Conservation (phyloP, 225 moss, liverwort and hornwort genomes). For the Polytrichum formosum region DNA sequence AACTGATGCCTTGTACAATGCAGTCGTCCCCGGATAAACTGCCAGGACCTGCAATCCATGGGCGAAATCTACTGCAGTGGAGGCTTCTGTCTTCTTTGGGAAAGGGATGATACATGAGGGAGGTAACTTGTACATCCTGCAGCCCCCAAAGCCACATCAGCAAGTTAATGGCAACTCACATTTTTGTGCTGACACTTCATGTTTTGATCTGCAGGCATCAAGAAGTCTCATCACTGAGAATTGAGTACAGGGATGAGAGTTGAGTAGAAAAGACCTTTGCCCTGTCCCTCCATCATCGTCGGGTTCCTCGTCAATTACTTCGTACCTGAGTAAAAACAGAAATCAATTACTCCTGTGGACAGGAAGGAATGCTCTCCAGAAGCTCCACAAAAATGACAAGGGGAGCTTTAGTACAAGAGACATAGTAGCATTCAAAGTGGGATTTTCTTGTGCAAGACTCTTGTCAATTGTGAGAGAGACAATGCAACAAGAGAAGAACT, state of each 20-base stretch:
- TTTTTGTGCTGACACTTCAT: not conserved
- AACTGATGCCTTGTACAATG: constrained; percentile 90
- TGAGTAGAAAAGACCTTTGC: constrained; percentile 32
- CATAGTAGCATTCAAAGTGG: too few relatives aligned
- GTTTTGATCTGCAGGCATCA: not conserved
- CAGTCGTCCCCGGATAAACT: constrained; percentile 88
- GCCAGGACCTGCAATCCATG: constrained; percentile 76
- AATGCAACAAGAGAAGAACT: constrained; percentile 19
- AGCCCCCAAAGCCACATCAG: not conserved
- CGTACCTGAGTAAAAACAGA: constrained; percentile 35
- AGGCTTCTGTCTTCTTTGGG: constrained; percentile 66
- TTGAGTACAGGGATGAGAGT: not conserved
- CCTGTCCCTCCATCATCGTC: constrained; percentile 87
- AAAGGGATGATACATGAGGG: constrained; percentile 74
- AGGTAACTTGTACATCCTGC: constrained; percentile 68
- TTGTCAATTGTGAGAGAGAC: not conserved
- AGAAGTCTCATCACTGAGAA: not conserved
- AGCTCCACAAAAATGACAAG: too few relatives aligned
- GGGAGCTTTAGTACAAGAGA: too few relatives aligned
- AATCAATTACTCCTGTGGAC: not conserved
- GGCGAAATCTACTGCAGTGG: constrained; percentile 54
- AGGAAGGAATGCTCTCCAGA: too few relatives aligned
- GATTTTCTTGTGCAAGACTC: not conserved
- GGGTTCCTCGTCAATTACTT: constrained; percentile 91
- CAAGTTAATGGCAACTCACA: too few relatives aligned